Evolutionary conservation across 768 basidiomycete genomes (phyloP).

Genomic region (Calocera cornea): DNA sequence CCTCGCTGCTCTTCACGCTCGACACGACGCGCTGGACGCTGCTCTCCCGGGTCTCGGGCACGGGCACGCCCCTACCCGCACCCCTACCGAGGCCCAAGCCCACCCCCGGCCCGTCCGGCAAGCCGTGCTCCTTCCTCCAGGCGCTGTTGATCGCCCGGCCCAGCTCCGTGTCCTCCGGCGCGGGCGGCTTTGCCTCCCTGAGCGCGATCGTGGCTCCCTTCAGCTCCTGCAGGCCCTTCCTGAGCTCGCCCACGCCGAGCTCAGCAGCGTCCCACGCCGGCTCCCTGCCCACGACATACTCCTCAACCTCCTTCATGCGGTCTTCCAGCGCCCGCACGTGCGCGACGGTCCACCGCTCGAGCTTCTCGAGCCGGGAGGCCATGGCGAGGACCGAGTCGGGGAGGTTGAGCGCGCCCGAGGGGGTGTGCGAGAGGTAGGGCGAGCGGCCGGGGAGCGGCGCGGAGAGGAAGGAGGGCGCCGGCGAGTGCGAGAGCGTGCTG

Average conservation of each 20-base stretch:
- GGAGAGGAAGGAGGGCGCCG: slow-evolving; percentile 35
- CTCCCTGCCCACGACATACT: slow-evolving; percentile 78
- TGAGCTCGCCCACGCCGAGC: background rate
- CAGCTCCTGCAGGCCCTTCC: background rate
- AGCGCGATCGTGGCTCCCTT: background rate
- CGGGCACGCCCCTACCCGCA: background rate
- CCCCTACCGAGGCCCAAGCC: too few species aligned
- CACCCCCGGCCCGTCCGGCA: background rate
- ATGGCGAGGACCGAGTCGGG: slow-evolving; percentile 60
- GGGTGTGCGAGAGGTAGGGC: slow-evolving; percentile 54
- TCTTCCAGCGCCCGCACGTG: slow-evolving; percentile 84
- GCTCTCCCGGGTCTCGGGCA: background rate
- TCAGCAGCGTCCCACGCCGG: slow-evolving; percentile 38
- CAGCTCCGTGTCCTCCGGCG: background rate
- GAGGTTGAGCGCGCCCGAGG: slow-evolving; percentile 55
- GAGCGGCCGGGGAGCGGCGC: slow-evolving; percentile 36
- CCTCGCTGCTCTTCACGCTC: background rate
- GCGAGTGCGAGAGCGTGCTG: slow-evolving; percentile 8
- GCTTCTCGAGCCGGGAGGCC: slow-evolving; percentile 71
- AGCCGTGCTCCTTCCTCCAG: background rate
- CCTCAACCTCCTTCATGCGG: slow-evolving; percentile 81
- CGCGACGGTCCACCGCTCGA: slow-evolving; percentile 80
- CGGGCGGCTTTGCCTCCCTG: background rate
- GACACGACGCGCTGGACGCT: background rate
- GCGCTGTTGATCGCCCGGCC: background rate